phyloP scores from a whole-genome alignment of 768 basidiomycete species.

The Pleurotus tuoliensis region DNA sequence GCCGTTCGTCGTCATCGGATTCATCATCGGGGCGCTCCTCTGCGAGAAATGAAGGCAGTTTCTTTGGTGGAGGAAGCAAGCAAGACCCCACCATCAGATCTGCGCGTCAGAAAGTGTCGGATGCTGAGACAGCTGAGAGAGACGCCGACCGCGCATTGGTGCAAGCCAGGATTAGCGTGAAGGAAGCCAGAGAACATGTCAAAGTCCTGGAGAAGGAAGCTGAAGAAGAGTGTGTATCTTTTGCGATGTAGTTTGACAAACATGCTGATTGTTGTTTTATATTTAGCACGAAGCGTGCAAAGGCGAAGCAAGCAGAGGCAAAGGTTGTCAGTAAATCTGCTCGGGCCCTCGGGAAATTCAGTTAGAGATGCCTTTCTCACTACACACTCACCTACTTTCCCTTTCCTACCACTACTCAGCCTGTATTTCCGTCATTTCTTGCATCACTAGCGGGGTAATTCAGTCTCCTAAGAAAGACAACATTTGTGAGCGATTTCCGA shows the following conservation, averaged over 20 bases:
- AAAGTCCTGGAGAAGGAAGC: constrained; percentile 48
- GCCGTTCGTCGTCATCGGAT: constrained; percentile 6
- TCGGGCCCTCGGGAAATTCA: not conserved
- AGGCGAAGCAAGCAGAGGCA: constrained; percentile 49
- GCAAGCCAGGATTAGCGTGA: constrained; percentile 41
- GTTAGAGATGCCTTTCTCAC: not conserved
- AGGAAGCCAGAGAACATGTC: constrained; percentile 45
- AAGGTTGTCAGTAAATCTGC: constrained; percentile 47
- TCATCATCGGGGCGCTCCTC: constrained; percentile 10
- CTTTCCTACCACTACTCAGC: no score
- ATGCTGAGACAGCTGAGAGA: constrained; percentile 47
- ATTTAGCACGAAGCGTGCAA: constrained; percentile 43
- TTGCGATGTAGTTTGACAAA: not conserved
- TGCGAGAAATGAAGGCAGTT: constrained; percentile 8
- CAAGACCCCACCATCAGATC: constrained; percentile 42
- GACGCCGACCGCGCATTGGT: constrained; percentile 48
- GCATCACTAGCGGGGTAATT: no score
- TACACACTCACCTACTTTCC: no score
- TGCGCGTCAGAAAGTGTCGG: constrained; percentile 47
- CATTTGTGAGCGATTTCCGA: no score
- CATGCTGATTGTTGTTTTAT: constrained; percentile 7
- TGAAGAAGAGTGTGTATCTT: constrained; percentile 43
- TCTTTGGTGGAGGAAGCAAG: constrained; percentile 1
- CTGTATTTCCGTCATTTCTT: no score
- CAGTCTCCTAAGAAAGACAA: no score